Evolutionary conservation across 2,329 filamentous ascomycete species (phyloP).

Genomic region (Dactylellina leptospora): DNA sequence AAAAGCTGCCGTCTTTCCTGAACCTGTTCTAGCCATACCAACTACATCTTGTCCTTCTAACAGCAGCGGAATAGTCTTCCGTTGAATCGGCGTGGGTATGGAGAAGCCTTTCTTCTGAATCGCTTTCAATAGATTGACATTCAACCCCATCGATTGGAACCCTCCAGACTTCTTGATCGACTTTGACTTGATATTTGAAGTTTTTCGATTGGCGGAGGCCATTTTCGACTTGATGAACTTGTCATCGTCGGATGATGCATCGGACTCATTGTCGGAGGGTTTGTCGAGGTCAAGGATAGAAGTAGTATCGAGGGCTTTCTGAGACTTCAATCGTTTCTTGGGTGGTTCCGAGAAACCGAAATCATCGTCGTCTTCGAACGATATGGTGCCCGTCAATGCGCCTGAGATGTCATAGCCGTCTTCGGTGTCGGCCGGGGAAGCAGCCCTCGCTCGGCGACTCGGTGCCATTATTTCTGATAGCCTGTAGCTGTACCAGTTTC

Average conservation of each 20-base stretch:
- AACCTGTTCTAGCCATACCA: constrained; percentile 98
- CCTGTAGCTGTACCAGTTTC: not conserved
- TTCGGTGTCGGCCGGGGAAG: constrained; percentile 85
- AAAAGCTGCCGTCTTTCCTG: constrained; percentile 97
- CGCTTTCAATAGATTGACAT: constrained; percentile 76
- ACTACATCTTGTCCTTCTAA: constrained; percentile 94
- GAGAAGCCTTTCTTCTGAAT: constrained; percentile 94
- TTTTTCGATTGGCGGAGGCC: constrained; percentile 85
- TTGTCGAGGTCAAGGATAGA: constrained; percentile 70
- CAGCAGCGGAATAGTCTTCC: constrained; percentile 92
- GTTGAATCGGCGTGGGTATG: constrained; percentile 95
- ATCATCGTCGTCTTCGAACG: constrained; percentile 72
- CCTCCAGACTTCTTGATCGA: constrained; percentile 94
- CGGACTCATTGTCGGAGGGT: constrained; percentile 66
- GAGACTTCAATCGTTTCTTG: constrained; percentile 59
- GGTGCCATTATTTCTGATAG: constrained; percentile 29
- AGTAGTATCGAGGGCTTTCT: constrained; percentile 68
- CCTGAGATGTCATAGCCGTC: constrained; percentile 86
- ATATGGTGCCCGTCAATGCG: constrained; percentile 64
- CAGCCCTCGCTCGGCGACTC: constrained; percentile 70
- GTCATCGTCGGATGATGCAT: constrained; percentile 74
- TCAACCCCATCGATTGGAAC: constrained; percentile 86
- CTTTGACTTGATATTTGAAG: constrained; percentile 80
- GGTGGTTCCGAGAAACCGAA: constrained; percentile 63
- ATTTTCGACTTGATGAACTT: constrained; percentile 90